Evolutionary conservation across 2,329 filamentous ascomycete genomes (phyloP).

Genomic region (Scopulariopsis brevicaulis): DNA sequence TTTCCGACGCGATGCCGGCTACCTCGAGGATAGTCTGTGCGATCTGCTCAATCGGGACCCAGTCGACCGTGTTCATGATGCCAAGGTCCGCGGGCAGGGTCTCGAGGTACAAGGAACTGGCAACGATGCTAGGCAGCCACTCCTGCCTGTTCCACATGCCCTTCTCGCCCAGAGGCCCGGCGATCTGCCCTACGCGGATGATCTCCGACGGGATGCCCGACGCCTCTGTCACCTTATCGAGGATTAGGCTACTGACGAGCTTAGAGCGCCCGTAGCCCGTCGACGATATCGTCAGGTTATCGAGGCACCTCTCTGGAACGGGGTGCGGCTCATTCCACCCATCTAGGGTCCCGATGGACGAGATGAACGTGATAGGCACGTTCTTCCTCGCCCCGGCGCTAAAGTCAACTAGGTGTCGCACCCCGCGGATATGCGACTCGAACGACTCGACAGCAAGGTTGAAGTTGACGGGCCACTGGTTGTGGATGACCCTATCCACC

Average conservation of each 20-base stretch:
- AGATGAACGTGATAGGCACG: constrained; percentile 29
- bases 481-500: constrained; percentile 38
- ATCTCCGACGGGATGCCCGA: constrained; percentile 25
- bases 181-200: constrained; percentile 36
- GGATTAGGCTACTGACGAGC: constrained; percentile 25
- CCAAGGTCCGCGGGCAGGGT: constrained; percentile 34
- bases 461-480: constrained; percentile 38
- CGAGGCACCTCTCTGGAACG: constrained; percentile 25
- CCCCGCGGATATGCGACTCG: constrained; percentile 34
- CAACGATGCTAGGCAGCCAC: constrained; percentile 39
- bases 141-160: constrained; percentile 45
- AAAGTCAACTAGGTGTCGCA: constrained; percentile 36
- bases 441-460: constrained; percentile 36
- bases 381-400: constrained; percentile 18
- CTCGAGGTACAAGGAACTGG: constrained; percentile 35
- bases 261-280: constrained; percentile 33
- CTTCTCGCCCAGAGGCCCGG: constrained; percentile 22
- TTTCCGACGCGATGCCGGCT: constrained; percentile 17
- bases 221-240: constrained; percentile 22
- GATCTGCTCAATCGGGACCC: constrained; percentile 40
- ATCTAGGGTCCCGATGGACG: constrained; percentile 26
- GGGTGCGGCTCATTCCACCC: constrained; percentile 17
- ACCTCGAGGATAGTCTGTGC: constrained; percentile 35
- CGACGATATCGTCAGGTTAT: constrained; percentile 17
- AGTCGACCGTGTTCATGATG: constrained; percentile 31